Evolutionary conservation across 164 flowering plant genomes (phyloP), one percentile per base, ranked within the genome.

Genomic region (Brasenia schreberi): DNA sequence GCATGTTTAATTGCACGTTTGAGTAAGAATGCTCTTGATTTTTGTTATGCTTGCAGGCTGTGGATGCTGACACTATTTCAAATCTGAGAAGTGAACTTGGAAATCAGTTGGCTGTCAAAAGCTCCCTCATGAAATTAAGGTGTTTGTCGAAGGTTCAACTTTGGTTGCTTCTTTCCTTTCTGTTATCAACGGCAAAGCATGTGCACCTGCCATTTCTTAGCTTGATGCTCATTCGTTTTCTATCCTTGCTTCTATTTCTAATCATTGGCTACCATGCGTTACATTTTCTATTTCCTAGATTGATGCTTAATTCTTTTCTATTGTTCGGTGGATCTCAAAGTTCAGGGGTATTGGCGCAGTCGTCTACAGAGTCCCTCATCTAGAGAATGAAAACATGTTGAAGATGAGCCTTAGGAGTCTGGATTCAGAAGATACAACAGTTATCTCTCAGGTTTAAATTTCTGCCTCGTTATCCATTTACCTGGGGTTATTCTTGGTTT

Each of bases 31-130:
- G 39, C 39, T 3, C 6, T 61, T 61, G 63, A 12, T 42, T 61
- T 11, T 64, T 19, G 56, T 14, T 49, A 14, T 75, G 1, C 64
- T 53, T 67, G 53, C 73, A 90, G 90, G 96, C 98, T 69, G 96
- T 84, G 16, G 60, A 88, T 79, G 91, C 89, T 18, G 98, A 92
- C 80, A 76, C 84, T 62, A 62, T 88, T 65, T 67, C 84, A 64
- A 81, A 85, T 68, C 59, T 92, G 72, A 81, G 98, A 75, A 92
- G 96, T 79, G 96, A 92, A 75, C 85, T 92, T 39, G 98, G 95
- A 58, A 75, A 88, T 74, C 92, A 92, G 71, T 69, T 92, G 69
- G 96, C 96, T 72, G 74, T 66, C 27, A 89, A 86, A 74, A 87
- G 98, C 77, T 73, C 33, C 58, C 66, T 71, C 18, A 63, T 75